Percentiles rank a stretch among this genome's conserved stretches.
Conservation (phyloP, 495 filamentous ascomycete genomes). For the Filosporella fistucella region DNA sequence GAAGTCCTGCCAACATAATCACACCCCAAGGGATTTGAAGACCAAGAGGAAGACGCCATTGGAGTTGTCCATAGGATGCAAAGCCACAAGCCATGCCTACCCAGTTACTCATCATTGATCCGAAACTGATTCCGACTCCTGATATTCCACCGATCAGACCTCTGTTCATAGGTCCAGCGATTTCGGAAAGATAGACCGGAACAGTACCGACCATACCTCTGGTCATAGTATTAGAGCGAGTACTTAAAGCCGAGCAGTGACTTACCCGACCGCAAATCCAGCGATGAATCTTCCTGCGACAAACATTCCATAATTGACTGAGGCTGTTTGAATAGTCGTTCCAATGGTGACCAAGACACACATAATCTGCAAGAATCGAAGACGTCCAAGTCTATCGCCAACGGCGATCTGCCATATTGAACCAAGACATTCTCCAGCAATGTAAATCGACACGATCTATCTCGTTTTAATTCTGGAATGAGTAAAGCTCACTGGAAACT, state of each 20-base stretch:
- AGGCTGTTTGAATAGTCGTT: constrained; percentile 29
- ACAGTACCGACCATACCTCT: constrained; percentile 49
- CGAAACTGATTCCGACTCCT: constrained; percentile 37
- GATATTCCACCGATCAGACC: constrained; percentile 20
- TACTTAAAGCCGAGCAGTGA: constrained; percentile 26
- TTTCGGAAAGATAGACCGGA: constrained; percentile 21
- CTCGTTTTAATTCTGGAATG: neutral
- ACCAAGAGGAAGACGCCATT: constrained; percentile 23
- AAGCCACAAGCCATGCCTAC: constrained; percentile 20
- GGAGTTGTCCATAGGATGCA: constrained; percentile 28
- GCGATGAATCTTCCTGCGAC: constrained; percentile 30
- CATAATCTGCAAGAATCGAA: constrained; percentile 55
- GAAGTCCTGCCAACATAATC: constrained; percentile 24
- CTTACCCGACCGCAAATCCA: constrained; percentile 27
- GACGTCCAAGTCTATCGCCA: constrained; percentile 51
- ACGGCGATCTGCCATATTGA: constrained; percentile 48
- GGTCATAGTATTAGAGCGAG: neutral
- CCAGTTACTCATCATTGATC: constrained; percentile 42
- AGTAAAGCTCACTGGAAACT: constrained; percentile 8
- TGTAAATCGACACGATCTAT: constrained; percentile 54
- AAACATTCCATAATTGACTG: constrained; percentile 30
- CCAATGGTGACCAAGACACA: constrained; percentile 55
- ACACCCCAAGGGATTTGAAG: constrained; percentile 19
- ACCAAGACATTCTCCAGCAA: constrained; percentile 52
- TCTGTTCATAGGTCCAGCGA: constrained; percentile 14